Conservation (phyloP, 176 grass and related monocot genomes). For the Ampelocalamus luodianensis region DNA sequence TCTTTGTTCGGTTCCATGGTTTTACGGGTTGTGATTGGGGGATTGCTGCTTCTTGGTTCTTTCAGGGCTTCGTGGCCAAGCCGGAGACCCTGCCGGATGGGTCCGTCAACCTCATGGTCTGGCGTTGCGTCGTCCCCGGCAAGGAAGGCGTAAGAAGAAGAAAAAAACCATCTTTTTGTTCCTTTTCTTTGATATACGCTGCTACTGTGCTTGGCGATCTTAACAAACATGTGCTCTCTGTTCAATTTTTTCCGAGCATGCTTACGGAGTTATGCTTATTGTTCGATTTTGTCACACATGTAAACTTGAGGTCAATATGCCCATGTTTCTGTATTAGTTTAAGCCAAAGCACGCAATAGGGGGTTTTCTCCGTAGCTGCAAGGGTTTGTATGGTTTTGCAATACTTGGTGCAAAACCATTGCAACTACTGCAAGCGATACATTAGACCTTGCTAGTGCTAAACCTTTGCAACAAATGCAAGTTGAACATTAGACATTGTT, state of each 20-base stretch:
- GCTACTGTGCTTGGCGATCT: not conserved
- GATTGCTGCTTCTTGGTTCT: slow-evolving; percentile 11
- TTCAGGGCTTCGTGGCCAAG: slow-evolving; percentile 90
- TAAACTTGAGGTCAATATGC: not conserved
- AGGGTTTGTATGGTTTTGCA: slow-evolving; percentile 2
- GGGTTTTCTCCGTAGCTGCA: slow-evolving; percentile 14
- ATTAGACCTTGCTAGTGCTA: not conserved
- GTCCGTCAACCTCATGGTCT: slow-evolving; percentile 81
- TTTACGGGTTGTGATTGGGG: not conserved
- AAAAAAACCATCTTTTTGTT: not conserved
- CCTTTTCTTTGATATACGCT: not conserved
- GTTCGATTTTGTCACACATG: not conserved
- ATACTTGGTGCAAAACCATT: not conserved
- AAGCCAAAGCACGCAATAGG: not conserved
- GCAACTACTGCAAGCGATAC: not conserved
- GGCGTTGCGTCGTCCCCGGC: slow-evolving; percentile 81
- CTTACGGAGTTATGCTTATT: not conserved
- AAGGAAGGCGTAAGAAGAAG: slow-evolving; percentile 68
- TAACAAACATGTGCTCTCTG: not conserved
- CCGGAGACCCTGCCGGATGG: slow-evolving; percentile 82
- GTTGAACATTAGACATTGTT: not conserved
- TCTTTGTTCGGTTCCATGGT: not conserved
- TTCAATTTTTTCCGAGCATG: not conserved
- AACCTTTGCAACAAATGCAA: not conserved
- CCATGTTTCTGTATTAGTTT: not conserved